phyloP scores from a whole-genome alignment of 148 eudicot genomes.

The Vaccinium corymbosum region DNA sequence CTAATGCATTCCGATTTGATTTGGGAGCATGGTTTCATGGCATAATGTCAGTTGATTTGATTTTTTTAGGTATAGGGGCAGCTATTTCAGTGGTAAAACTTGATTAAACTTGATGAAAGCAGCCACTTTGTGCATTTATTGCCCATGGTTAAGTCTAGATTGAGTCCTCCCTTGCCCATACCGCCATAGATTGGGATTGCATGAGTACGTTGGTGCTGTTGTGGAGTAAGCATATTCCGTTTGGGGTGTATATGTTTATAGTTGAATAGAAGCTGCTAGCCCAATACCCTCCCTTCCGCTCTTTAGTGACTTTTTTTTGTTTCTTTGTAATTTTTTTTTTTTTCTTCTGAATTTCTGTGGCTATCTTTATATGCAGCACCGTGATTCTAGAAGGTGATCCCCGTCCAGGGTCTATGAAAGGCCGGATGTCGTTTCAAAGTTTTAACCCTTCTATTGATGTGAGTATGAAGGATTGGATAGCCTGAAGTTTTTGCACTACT shows the following conservation, averaged over 20 bases:
- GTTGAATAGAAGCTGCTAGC: neutral
- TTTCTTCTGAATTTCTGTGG: neutral
- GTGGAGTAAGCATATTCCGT: neutral
- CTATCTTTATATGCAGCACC: conserved; percentile 44
- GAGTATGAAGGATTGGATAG: conserved; percentile 40
- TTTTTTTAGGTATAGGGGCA: neutral
- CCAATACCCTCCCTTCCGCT: neutral
- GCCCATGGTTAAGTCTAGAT: neutral
- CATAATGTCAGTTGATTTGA: neutral
- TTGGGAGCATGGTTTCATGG: neutral
- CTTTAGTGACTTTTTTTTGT: neutral
- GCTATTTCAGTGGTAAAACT: neutral
- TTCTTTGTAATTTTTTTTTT: neutral
- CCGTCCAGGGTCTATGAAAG: conserved; percentile 64
- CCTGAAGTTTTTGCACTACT: conserved; percentile 11
- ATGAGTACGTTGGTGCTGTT: neutral
- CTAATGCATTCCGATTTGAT: neutral
- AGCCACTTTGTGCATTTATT: neutral
- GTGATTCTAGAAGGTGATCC: conserved; percentile 96
- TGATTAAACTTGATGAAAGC: neutral
- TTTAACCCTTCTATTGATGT: conserved; percentile 93
- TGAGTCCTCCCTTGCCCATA: neutral
- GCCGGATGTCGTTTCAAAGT: conserved; percentile 86
- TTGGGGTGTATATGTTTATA: neutral
- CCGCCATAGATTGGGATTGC: neutral